phyloP scores from a whole-genome alignment of 108 stramenopile species.

The Epipyxis sp. region DNA sequence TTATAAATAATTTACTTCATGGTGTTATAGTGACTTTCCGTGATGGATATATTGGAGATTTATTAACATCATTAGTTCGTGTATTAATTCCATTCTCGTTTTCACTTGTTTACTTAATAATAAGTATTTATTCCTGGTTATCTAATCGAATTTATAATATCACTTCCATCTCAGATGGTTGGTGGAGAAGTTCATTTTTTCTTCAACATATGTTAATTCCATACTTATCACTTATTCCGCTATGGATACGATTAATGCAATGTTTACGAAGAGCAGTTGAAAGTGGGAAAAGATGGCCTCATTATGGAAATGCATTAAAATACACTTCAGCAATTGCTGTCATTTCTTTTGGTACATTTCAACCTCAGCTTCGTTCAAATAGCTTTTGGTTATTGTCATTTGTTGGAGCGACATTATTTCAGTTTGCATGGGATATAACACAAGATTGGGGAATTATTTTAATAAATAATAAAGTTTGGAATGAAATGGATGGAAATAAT shows the following conservation, averaged over 20 bases:
- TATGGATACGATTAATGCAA: slow-evolving; percentile 30
- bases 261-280: slow-evolving; percentile 10
- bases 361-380: slow-evolving; percentile 42
- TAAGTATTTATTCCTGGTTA: slow-evolving; percentile 39
- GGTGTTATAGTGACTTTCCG: slow-evolving; percentile 37
- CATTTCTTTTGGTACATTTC: slow-evolving; percentile 35
- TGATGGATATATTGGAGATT: slow-evolving; percentile 49
- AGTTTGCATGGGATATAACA: slow-evolving; percentile 49
- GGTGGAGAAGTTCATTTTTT: slow-evolving; percentile 24
- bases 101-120: slow-evolving; percentile 38
- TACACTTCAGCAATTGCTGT: slow-evolving; percentile 51
- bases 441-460: slow-evolving; percentile 53
- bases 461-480: no score
- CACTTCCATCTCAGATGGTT: not conserved
- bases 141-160: slow-evolving; percentile 27
- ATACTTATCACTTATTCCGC: slow-evolving; percentile 4
- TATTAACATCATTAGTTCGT: slow-evolving; percentile 46
- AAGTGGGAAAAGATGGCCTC: slow-evolving; percentile 45
- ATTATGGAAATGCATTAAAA: slow-evolving; percentile 48
- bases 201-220: slow-evolving; percentile 31
- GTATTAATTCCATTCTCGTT: slow-evolving; percentile 44
- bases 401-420: slow-evolving; percentile 48
- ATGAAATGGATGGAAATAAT: slow-evolving; percentile 4
- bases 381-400: slow-evolving; percentile 43
- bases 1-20: slow-evolving; percentile 7